Evolutionary conservation across 805 yeast genomes (phyloP), one percentile per base, ranked within the genome.

Genomic region (Sugiyamaella qingdaonensis): DNA sequence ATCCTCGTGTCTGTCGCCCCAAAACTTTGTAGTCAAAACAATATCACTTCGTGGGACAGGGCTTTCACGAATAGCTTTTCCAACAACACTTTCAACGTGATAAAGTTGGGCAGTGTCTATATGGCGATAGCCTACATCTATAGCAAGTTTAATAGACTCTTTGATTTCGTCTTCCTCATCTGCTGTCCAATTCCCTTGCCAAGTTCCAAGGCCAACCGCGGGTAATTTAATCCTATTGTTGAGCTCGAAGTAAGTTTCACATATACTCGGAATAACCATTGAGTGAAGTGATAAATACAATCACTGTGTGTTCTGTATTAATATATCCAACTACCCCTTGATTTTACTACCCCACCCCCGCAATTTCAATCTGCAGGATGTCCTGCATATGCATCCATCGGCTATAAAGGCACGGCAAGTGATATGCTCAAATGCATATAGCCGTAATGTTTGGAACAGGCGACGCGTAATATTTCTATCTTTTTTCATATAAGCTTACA

Each of bases 21-120:
- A 80, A 57, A 84, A 68, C 70, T 84, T 84, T 53, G 88, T 82
- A 48, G 87, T 82, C 56, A 84, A 69, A 57, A 79, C 84, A n/a
- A 84, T 51, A 44, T 83, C 80, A 52, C 69, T 68, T 64, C 86
- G 63, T 68, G 71, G 65, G 29, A 72, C 59, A 31, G 66, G 73
- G 19, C 72, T 59, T 45, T 71, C 75, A 18, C 63, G 57, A 49
- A 84, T 78, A 32, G 71, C 71, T 45, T 57, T 59, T 31, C 95
- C 89, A 11, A 84, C 84, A 58, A 78, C 82, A n/a, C 68, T 73
- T 66, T 87, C 95, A 64, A 84, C 84, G 2, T 78, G 78, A 66
- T 86, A 86, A 55, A 77, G 74, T 65, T 80, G 80, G 2, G 92
- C 92, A 10, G 90, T 80, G 67, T 86, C 94, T 59, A 86, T 84